These are phyloP conservation scores for Euphrasia arctica DNA, from an alignment of 305 asterid genomes.

Conservation along the genomic window DNA sequence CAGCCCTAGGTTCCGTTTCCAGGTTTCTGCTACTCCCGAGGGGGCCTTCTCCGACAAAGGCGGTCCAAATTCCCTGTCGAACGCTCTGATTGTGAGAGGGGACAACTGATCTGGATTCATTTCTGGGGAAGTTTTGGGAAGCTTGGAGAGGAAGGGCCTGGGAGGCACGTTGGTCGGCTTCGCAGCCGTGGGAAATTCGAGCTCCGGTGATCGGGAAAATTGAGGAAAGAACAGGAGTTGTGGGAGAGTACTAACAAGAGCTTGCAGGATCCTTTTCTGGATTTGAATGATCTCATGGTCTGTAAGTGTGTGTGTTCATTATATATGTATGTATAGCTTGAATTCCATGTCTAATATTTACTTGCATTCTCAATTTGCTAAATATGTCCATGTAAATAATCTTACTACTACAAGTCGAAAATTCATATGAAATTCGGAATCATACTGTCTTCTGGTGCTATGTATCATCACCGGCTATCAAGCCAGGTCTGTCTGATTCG, in stretches of 20 bases:
- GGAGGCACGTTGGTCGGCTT: constrained; percentile 46
- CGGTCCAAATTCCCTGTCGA: constrained; percentile 40
- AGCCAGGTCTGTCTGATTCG: constrained; percentile 62
- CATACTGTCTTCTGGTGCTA: constrained; percentile 41
- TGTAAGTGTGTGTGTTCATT: too few relatives aligned
- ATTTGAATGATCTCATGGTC: too few relatives aligned
- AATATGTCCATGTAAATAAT: background rate
- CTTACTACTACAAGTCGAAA: background rate
- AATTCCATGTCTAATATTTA: constrained; percentile 16
- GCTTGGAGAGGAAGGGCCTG: constrained; percentile 75
- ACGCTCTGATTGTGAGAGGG: constrained; percentile 60
- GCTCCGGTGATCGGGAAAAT: constrained; percentile 86
- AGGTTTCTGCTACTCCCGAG: constrained; percentile 49
- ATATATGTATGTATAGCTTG: too few relatives aligned
- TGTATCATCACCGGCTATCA: constrained; percentile 93
- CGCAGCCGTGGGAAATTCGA: constrained; percentile 51
- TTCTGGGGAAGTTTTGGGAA: constrained; percentile 75
- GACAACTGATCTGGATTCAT: constrained; percentile 67
- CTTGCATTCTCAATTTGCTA: constrained; percentile 8
- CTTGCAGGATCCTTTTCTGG: constrained; percentile 97
- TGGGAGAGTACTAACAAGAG: too few relatives aligned
- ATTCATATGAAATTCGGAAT: constrained; percentile 8
- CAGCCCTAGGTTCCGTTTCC: constrained; percentile 75
- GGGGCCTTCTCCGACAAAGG: constrained; percentile 44
- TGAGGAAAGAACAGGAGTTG: too few relatives aligned